A percentile compares a stretch with the other conserved stretches of the same genome.
These are phyloP conservation scores for Solanum clarkiae DNA, from an alignment of 257 asterid genomes.

Conservation along the genomic window DNA sequence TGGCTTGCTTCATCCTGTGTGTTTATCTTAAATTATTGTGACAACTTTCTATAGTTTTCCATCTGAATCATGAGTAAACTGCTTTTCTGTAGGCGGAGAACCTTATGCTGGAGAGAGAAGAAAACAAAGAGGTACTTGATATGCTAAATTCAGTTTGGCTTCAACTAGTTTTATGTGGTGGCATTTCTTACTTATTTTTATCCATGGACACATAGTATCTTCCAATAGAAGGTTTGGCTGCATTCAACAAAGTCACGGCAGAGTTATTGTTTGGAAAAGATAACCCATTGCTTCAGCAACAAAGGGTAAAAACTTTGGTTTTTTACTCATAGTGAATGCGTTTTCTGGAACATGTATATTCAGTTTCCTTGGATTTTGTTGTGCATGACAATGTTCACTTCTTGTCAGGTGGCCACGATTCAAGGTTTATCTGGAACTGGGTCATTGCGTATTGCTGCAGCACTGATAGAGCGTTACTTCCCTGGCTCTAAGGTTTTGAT, in stretches of 20 bases:
- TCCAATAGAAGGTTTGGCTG: conserved; percentile 97
- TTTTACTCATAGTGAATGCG: neutral
- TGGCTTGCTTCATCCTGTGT: neutral
- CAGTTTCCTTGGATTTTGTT: neutral
- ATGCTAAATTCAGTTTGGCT: neutral
- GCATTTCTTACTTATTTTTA: conserved; percentile 12
- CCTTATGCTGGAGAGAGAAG: conserved; percentile 77
- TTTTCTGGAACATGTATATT: neutral
- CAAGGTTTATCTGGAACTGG: conserved; percentile 99
- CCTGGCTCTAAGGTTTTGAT: conserved; percentile 77
- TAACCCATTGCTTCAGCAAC: conserved; percentile 59
- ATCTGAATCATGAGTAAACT: neutral
- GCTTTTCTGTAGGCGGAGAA: conserved; percentile 57
- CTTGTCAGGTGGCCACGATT: conserved; percentile 73
- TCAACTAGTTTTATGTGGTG: neutral
- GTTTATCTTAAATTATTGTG: neutral
- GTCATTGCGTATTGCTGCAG: conserved; percentile 93
- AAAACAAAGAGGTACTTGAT: conserved; percentile 80
- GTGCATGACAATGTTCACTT: neutral
- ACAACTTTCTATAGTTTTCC: neutral
- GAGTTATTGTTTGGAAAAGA: conserved; percentile 80
- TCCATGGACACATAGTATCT: conserved; percentile 52
- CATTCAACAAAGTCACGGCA: conserved; percentile 90
- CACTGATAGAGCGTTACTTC: conserved; percentile 74
- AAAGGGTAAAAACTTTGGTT: conserved; percentile 39